Evolutionary conservation across 805 yeast species (phyloP), one percentile per base, ranked within the genome.

Genomic region (Torulaspora quercuum): DNA sequence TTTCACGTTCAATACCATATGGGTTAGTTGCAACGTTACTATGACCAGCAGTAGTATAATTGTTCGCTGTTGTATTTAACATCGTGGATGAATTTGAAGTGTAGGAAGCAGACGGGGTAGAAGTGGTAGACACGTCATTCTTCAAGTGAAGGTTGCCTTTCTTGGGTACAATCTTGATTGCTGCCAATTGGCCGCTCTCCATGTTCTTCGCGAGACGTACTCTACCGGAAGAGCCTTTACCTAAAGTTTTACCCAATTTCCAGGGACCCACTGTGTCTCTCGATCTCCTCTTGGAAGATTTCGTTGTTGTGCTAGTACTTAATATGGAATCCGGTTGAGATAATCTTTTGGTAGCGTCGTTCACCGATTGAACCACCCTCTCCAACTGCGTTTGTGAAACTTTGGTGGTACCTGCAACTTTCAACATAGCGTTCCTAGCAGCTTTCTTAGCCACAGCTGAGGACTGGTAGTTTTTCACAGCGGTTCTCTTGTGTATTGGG

Each of bases 1-100:
- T 95, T 59, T 92, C 98, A 48, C 97, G 75, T 64, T 92, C 98
- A 29, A 92, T 90, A 25, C 98, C 98, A 59, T 90, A 88, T 3
- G 96, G 95, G 33, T 53, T 55, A 2, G 45, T 28, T 24, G 44
- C 44, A 21, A 27, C 29, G 24, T 42, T 44, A 20, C 37, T 40
- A 29, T 35, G 35, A 26, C 43, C 35, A 30, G 44, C 41, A 33
- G 26, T 44, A 19, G 39, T 50, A 58, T 42, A 37, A 15, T 27
- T 35, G 39, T 44, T 41, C 23, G 35, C 40, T 13, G 45, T 44
- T 19, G 42, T 39, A 16, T 35, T 25, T 29, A 31, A 6, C 17
- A 29, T 40, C n/a, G 41, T 27, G 3, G 45, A 35, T 7, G 44
- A 25, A 7, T 45, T 39, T 16, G 46, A 41, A 3, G 47, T 37